Conservation (phyloP, 2,329 filamentous ascomycete genomes). For the Curvularia spicifera region DNA sequence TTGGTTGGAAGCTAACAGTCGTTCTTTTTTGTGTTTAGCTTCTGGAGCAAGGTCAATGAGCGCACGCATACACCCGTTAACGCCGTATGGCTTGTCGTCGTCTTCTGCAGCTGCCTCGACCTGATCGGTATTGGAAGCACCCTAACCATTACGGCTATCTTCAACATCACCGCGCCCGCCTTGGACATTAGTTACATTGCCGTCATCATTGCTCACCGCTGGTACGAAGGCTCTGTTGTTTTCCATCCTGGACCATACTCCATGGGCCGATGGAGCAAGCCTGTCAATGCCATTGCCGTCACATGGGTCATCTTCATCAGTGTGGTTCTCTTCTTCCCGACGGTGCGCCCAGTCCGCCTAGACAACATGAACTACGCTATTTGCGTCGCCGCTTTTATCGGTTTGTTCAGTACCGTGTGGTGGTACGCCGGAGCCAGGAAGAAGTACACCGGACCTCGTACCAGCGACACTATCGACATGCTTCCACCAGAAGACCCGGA, state of each 20-base stretch:
- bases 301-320: conserved; percentile 69
- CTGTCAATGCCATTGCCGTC: conserved; percentile 64
- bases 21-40: conserved; percentile 41
- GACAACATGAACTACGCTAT: conserved; percentile 59
- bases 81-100: conserved; percentile 68
- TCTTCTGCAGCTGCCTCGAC: conserved; percentile 61
- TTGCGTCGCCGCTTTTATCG: conserved; percentile 57
- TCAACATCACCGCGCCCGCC: conserved; percentile 56
- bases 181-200: conserved; percentile 64
- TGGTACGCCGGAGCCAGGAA: conserved; percentile 53
- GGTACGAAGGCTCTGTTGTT: conserved; percentile 59
- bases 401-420: conserved; percentile 54
- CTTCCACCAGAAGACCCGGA: conserved; percentile 53
- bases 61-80: conserved; percentile 66
- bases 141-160: conserved; percentile 58
- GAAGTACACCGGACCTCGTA: conserved; percentile 65
- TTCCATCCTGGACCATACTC: conserved; percentile 66
- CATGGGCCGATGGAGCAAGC: conserved; percentile 62
- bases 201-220: conserved; percentile 64
- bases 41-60: conserved; percentile 60
- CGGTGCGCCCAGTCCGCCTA: conserved; percentile 51
- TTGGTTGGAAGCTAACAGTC: conserved; percentile 23
- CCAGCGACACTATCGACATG: conserved; percentile 58
- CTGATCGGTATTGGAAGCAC: conserved; percentile 60
- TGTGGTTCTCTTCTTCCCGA: conserved; percentile 62